Conservation (phyloP, 495 filamentous ascomycete genomes). For the Xylaria curta region DNA sequence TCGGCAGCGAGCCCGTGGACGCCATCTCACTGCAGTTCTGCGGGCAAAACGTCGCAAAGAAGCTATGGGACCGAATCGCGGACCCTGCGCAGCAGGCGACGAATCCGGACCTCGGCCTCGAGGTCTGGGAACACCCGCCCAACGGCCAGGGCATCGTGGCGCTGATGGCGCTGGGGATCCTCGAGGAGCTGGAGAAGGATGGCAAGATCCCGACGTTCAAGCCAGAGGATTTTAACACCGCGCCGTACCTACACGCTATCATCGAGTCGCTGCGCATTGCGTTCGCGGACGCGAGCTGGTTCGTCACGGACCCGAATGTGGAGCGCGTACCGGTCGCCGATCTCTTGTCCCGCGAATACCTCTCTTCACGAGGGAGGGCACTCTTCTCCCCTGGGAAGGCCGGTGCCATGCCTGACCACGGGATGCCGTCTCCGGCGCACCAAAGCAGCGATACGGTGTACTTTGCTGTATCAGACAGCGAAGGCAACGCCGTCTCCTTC, state of each 20-base stretch:
- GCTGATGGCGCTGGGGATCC: slow-evolving; percentile 89
- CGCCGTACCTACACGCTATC: slow-evolving; percentile 84
- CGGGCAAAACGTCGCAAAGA: slow-evolving; percentile 65
- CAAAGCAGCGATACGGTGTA: slow-evolving; percentile 90
- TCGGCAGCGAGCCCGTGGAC: slow-evolving; percentile 77
- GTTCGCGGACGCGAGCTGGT: slow-evolving; percentile 91
- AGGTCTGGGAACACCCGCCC: slow-evolving; percentile 97
- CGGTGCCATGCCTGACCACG: slow-evolving; percentile 48
- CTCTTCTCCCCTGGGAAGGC: slow-evolving; percentile 46
- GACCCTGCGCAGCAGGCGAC: slow-evolving; percentile 38
- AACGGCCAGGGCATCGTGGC: slow-evolving; percentile 97
- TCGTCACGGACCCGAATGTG: slow-evolving; percentile 80
- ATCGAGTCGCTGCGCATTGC: slow-evolving; percentile 91
- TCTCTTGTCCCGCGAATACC: slow-evolving; percentile 61
- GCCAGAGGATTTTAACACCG: slow-evolving; percentile 73
- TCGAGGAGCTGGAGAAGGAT: slow-evolving; percentile 79
- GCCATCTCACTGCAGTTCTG: slow-evolving; percentile 81
- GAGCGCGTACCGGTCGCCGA: slow-evolving; percentile 66
- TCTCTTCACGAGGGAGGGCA: slow-evolving; percentile 42
- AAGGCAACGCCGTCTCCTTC: slow-evolving; percentile 91
- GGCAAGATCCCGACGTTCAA: slow-evolving; percentile 74
- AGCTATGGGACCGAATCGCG: slow-evolving; percentile 45
- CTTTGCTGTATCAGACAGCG: slow-evolving; percentile 78
- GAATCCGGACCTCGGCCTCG: slow-evolving; percentile 51
- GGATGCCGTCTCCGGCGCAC: slow-evolving; percentile 59